These are phyloP conservation scores for Fomitopsis pinicola DNA, from an alignment of 1,284 basidiomycete species.

Conservation along the genomic window DNA sequence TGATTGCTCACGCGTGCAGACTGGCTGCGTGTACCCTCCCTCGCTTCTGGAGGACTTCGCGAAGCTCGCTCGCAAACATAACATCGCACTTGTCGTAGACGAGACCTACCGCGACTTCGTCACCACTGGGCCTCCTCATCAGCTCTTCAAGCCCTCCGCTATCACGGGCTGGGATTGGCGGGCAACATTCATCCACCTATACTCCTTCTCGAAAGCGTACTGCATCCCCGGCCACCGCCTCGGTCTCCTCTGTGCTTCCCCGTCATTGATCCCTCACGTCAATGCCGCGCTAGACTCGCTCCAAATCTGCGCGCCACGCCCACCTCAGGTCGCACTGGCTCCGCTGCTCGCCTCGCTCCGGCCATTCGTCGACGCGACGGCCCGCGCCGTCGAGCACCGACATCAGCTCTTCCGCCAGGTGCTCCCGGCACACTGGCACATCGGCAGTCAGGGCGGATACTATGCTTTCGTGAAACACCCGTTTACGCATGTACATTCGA, in stretches of 20 bases:
- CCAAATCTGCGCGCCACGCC: constrained; percentile 74
- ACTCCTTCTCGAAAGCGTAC: constrained; percentile 83
- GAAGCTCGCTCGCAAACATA: constrained; percentile 50
- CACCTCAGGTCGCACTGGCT: constrained; percentile 65
- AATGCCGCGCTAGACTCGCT: constrained; percentile 65
- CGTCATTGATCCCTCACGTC: constrained; percentile 49
- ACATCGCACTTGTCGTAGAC: constrained; percentile 79
- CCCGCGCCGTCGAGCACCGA: constrained; percentile 48
- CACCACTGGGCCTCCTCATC: constrained; percentile 47
- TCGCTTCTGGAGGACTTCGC: constrained; percentile 62
- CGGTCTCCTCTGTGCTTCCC: constrained; percentile 70
- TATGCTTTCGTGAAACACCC: constrained; percentile 78
- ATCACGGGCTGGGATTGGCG: constrained; percentile 48
- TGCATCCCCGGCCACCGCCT: constrained; percentile 84
- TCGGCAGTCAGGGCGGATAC: constrained; percentile 67
- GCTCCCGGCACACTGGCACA: constrained; percentile 50
- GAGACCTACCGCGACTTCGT: constrained; percentile 90
- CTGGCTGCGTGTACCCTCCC: constrained; percentile 71
- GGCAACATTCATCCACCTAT: constrained; percentile 63
- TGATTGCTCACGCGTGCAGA: constrained; percentile 40
- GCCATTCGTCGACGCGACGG: constrained; percentile 47
- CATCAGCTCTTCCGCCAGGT: constrained; percentile 54
- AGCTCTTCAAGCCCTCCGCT: constrained; percentile 37
- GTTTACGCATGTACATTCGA: constrained; percentile 45
- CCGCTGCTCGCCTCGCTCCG: constrained; percentile 52